Base-by-base conservation (phyloP, 106 monocot species). In the Xerophyta viscosa region DNA sequence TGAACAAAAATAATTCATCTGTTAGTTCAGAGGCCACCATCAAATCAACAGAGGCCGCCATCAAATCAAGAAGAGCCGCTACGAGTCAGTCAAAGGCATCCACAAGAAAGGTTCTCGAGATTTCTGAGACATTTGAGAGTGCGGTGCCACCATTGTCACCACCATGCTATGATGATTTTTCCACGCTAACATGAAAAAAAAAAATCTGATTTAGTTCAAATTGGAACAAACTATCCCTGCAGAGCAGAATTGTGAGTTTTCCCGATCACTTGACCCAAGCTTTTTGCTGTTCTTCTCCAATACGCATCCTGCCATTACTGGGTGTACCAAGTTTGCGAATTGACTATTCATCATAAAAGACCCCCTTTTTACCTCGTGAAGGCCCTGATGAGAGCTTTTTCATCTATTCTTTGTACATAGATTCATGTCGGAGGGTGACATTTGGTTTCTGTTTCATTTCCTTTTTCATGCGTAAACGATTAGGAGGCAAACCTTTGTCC, bases 101-200 rank as follows among this genome's bases (percentile, higher is more conserved):
- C 22, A 45, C 41, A 42, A 60, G 77, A 53, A 77, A 69, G 55
- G 48, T 77, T 21, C 46, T 71, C 60, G 61, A 71, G 24, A 14
- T 48, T 23, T 48, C 12, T 42, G 41, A 30, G 7, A 3, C 20
- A 20, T 43, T 43, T 27, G 55, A 36, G 48, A 37, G 24, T 65
- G 77, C 77, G 2, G 17, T 71, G 48, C 66, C 70, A 43, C 70
- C 77, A 21, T 8, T 61, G 37, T 77, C 77, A 0, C 77, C 70
- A 12, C 77, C 77, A 15, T 27, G 71, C 41, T 66, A 65, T 29
- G 71, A 66, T 50, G 64, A 60, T 57, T n/a, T 61, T 24, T 48
- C 29, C 22, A 55, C 11, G 0, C 3, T 28, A 31, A 56, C 46
- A 33, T 62, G 49, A 62, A 20, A 15, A 54, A 3, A 19, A 12